Percentiles rank a stretch among this genome's conserved stretches.
phyloP scores from a whole-genome alignment of 2,329 filamentous ascomycete genomes.

The Diplodia mutila region DNA sequence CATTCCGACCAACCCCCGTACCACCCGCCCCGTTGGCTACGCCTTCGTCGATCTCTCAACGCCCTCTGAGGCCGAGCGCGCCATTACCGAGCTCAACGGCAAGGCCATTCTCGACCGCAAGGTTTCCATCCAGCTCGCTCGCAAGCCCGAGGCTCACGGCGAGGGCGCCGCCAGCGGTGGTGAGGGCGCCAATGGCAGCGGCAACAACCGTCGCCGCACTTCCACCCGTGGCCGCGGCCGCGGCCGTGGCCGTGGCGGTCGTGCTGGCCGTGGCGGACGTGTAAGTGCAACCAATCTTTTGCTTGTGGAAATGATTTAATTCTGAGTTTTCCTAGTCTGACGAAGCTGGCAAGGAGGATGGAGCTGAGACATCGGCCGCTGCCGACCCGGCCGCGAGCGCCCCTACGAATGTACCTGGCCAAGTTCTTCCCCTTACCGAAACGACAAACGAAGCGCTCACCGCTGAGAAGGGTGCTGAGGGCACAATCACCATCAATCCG shows the following conservation, averaged over 20 bases:
- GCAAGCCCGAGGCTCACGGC: conserved; percentile 87
- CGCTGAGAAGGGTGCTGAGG: conserved; percentile 55
- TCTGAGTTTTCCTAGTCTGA: not conserved
- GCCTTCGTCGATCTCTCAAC: conserved; percentile 98
- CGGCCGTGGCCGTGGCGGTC: conserved; percentile 64
- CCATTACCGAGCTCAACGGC: conserved; percentile 92
- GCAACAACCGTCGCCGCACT: conserved; percentile 50
- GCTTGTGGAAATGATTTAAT: not conserved
- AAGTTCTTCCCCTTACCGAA: conserved; percentile 55
- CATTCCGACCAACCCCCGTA: conserved; percentile 99
- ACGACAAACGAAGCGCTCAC: conserved; percentile 60
- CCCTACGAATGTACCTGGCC: conserved; percentile 56
- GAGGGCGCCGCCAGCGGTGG: conserved; percentile 73
- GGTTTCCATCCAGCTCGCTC: conserved; percentile 97
- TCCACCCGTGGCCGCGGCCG: conserved; percentile 61
- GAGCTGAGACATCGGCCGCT: conserved; percentile 49
- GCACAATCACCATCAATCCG: conserved; percentile 46
- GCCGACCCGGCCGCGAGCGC: conserved; percentile 48
- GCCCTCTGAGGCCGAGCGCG: conserved; percentile 90
- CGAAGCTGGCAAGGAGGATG: conserved; percentile 45
- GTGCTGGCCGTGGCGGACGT: conserved; percentile 66
- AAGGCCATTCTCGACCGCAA: conserved; percentile 98
- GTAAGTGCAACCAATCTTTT: conserved; percentile 61
- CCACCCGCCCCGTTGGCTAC: conserved; percentile 96
- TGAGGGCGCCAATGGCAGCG: conserved; percentile 73